Conservation (phyloP, 768 basidiomycete genomes). For the Candolleomyces efflorescens region DNA sequence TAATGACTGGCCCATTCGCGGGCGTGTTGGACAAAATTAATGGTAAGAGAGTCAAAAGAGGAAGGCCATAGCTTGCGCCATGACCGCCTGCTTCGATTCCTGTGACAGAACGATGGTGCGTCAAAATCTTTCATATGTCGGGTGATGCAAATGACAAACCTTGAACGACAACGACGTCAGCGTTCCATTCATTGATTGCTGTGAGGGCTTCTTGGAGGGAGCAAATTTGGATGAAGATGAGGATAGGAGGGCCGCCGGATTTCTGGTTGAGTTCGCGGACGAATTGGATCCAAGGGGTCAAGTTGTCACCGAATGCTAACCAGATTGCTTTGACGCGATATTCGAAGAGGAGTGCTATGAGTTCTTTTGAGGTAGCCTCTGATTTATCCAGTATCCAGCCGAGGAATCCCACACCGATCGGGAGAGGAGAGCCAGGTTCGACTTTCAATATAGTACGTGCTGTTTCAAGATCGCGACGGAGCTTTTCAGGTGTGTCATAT, state of each 20-base stretch:
- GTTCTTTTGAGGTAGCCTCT: constrained; percentile 28
- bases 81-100: constrained; percentile 83
- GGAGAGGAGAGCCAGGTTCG: constrained; percentile 33
- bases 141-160: constrained; percentile 36
- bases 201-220: constrained; percentile 54
- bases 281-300: constrained; percentile 56
- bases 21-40: constrained; percentile 43
- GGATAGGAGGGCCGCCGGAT: constrained; percentile 33
- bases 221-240: constrained; percentile 63
- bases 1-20: constrained; percentile 43
- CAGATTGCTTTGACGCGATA: constrained; percentile 62
- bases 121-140: not conserved
- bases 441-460: constrained; percentile 43
- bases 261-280: constrained; percentile 50
- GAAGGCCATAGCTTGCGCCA: constrained; percentile 51
- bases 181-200: constrained; percentile 64
- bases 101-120: constrained; percentile 19
- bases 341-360: constrained; percentile 49
- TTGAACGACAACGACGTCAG: constrained; percentile 75
- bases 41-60: constrained; percentile 58
- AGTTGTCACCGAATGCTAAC: constrained; percentile 65
- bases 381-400: constrained; percentile 64
- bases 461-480: constrained; percentile 48
- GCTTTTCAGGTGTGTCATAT: constrained; percentile 25
- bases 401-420: constrained; percentile 74